phyloP scores from a whole-genome alignment of 495 filamentous ascomycete species.

The Glonium stellatum region DNA sequence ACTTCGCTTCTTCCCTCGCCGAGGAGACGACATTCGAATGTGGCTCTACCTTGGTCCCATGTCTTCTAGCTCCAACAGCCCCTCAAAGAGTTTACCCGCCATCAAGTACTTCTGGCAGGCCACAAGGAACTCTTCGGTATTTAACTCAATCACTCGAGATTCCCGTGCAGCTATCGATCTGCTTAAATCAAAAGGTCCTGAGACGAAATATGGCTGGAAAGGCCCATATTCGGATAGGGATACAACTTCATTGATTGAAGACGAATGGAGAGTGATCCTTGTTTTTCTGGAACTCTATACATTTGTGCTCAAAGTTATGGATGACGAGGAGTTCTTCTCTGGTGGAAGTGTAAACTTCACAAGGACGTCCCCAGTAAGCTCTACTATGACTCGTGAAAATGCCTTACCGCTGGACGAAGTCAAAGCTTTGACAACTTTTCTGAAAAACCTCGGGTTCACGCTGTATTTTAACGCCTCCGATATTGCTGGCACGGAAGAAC shows the following conservation, averaged over 20 bases:
- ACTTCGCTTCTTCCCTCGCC: slow-evolving; percentile 74
- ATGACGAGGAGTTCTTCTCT: slow-evolving; percentile 79
- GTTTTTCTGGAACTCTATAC: slow-evolving; percentile 92
- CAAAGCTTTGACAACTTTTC: slow-evolving; percentile 67
- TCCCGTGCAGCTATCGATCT: slow-evolving; percentile 51
- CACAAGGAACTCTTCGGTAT: slow-evolving; percentile 58
- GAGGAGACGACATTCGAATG: slow-evolving; percentile 88
- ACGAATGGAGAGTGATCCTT: slow-evolving; percentile 83
- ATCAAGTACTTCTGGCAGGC: slow-evolving; percentile 88
- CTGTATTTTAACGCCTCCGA: slow-evolving; percentile 78
- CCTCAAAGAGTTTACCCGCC: slow-evolving; percentile 46
- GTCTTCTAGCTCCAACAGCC: slow-evolving; percentile 32
- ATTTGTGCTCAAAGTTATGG: slow-evolving; percentile 83
- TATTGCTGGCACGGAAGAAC: slow-evolving; percentile 48
- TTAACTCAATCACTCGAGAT: slow-evolving; percentile 55
- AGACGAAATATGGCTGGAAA: slow-evolving; percentile 18
- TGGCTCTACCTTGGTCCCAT: slow-evolving; percentile 79
- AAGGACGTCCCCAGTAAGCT: slow-evolving; percentile 26
- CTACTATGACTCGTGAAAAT: slow-evolving; percentile 51
- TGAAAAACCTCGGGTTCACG: slow-evolving; percentile 89
- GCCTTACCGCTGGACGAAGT: slow-evolving; percentile 64
- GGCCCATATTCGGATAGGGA: slow-evolving; percentile 9
- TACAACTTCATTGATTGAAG: slow-evolving; percentile 37
- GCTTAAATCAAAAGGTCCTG: slow-evolving; percentile 39
- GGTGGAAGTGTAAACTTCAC: slow-evolving; percentile 32